A percentile compares a stretch with the other conserved stretches of the same genome.
Evolutionary conservation across 2,329 filamentous ascomycete genomes (phyloP).

Genomic region (Cladophialophora exuberans): DNA sequence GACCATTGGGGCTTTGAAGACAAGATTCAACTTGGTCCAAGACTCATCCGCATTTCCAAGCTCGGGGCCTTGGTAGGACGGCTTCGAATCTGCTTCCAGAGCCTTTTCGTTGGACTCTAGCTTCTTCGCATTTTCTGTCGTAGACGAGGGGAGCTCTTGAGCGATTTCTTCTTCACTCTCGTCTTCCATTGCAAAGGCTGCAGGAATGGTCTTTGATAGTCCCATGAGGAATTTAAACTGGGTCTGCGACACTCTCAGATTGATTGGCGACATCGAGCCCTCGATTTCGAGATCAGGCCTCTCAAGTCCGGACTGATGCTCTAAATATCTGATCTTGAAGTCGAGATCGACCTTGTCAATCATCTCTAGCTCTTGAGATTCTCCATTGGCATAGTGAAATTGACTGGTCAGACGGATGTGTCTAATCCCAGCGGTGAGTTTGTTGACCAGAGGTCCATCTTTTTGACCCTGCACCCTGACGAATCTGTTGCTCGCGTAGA

Average conservation of each 20-base stretch:
- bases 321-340: slow-evolving; percentile 88
- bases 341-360: slow-evolving; percentile 96
- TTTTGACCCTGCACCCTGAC: slow-evolving; percentile 78
- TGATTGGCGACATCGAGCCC: slow-evolving; percentile 90
- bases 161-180: slow-evolving; percentile 74
- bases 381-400: slow-evolving; percentile 74
- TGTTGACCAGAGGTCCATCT: slow-evolving; percentile 77
- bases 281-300: slow-evolving; percentile 90
- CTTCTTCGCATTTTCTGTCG: slow-evolving; percentile 54
- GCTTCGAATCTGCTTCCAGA: slow-evolving; percentile 46
- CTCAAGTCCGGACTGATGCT: slow-evolving; percentile 76
- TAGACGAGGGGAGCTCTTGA: slow-evolving; percentile 67
- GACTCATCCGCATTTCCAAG: slow-evolving; percentile 68
- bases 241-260: slow-evolving; percentile 83
- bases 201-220: slow-evolving; percentile 83
- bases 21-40: slow-evolving; percentile 92
- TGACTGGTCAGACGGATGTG: slow-evolving; percentile 90
- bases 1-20: slow-evolving; percentile 86
- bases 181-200: slow-evolving; percentile 76
- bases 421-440: slow-evolving; percentile 85
- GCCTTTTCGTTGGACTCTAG: slow-evolving; percentile 49
- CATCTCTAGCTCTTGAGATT: slow-evolving; percentile 86
- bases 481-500: slow-evolving; percentile 95
- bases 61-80: slow-evolving; percentile 68
- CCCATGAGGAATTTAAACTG: slow-evolving; percentile 89